A percentile compares a stretch with the other conserved stretches of the same genome.
Evolutionary conservation across 768 basidiomycete species (phyloP).

Genomic region (Multifurca ochricompacta): DNA sequence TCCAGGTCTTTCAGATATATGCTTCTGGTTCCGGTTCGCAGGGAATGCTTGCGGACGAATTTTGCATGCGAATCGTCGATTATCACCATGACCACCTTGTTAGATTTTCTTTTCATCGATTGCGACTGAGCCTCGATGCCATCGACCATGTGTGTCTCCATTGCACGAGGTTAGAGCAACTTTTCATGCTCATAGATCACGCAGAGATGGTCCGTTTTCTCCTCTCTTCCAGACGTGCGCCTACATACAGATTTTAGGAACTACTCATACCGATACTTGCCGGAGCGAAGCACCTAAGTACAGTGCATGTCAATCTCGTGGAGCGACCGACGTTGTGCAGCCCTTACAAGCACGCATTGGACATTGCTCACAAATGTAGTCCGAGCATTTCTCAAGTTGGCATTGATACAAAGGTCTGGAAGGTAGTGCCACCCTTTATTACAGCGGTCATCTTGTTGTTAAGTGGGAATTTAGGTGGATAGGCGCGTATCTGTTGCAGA

Average conservation of each 20-base stretch:
- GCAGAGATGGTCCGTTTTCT: slow-evolving; percentile 36
- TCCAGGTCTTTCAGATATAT: slow-evolving; percentile 59
- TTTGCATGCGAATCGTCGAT: slow-evolving; percentile 45
- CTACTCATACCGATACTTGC: slow-evolving; percentile 36
- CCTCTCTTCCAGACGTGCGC: neutral
- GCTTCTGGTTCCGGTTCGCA: slow-evolving; percentile 37
- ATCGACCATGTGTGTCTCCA: slow-evolving; percentile 47
- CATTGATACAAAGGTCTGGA: slow-evolving; percentile 61
- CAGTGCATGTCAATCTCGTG: slow-evolving; percentile 54
- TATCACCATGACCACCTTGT: slow-evolving; percentile 45
- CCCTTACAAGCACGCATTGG: slow-evolving; percentile 24
- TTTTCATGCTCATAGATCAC: slow-evolving; percentile 54
- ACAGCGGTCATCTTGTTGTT: no score
- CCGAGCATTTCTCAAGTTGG: slow-evolving; percentile 54
- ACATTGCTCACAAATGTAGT: slow-evolving; percentile 43
- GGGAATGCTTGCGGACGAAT: slow-evolving; percentile 34
- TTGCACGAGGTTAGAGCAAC: slow-evolving; percentile 48
- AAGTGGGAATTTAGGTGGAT: slow-evolving; percentile 5
- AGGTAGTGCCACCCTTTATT: slow-evolving; percentile 36
- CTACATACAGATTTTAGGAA: slow-evolving; percentile 27
- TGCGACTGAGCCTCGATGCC: slow-evolving; percentile 43
- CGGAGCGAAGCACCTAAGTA: slow-evolving; percentile 39
- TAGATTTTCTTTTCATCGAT: slow-evolving; percentile 57
- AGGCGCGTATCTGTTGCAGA: neutral
- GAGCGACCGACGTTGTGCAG: slow-evolving; percentile 12